Base-by-base conservation (phyloP, 2,329 filamentous ascomycete genomes). In the Pseudogymnoascus verrucosus region DNA sequence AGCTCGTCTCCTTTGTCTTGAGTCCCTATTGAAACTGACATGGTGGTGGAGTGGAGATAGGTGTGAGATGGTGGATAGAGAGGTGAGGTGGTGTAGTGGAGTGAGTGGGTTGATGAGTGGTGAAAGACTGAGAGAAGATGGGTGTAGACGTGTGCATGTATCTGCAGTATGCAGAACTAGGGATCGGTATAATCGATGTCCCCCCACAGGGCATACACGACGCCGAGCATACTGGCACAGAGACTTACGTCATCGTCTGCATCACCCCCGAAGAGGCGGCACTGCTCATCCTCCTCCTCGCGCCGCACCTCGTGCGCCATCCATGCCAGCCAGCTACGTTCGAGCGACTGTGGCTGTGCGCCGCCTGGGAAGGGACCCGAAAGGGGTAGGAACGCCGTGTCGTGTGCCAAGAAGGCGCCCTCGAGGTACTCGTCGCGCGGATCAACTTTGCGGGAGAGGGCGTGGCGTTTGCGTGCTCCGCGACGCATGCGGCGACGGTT, bases 181-280 rank as follows among this genome's bases (percentile, higher is more conserved):
- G 62, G 51, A 63, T 60, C 42, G 62, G 23, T 36, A 39, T 60
- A 63, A 44, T 63, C 42, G 31, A 60, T 36, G 21, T 34, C 62
- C 21, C 54, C 54, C 31, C 34, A 65, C 63, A 73, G 73, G 44
- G 73, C 69, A 57, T 64, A 64, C 39, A 74, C 67, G n/a, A 74
- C 72, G 31, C 66, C 65, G 47, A 71, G 66, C 72, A 74, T 74
- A 44, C 66, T 65, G 39, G 64, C 65, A 67, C 67, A 71, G 67
- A 73, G 69, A 72, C 71, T 71, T 23, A 61, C 28, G 36, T 60
- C 62, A 65, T 72, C 70, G 42, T 67, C 68, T 16, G 68, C 61
- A 57, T 72, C 70, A 23, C 69, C 71, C n/a, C 71, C 71, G 61
- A 71, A 74, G 51, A 73, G 60, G 62, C 64, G 64, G 26, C 64